phyloP scores from a whole-genome alignment of 306 rosid genomes.

The Rosa lucieae region DNA sequence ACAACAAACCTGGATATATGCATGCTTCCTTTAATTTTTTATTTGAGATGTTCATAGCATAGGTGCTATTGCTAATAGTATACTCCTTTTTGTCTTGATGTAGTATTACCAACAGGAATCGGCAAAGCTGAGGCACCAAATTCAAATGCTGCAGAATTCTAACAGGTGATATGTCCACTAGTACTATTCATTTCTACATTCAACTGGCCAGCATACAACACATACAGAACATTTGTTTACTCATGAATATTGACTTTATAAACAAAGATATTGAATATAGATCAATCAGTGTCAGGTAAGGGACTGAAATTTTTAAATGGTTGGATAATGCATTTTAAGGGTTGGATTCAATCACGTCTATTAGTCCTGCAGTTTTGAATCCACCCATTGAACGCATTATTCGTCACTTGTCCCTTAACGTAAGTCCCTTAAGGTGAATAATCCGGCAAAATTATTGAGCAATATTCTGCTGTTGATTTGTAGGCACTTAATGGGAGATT shows the following conservation, averaged over 20 bases:
- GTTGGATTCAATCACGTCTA: not conserved
- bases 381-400: not conserved
- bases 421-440: no score
- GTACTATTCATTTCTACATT: not conserved
- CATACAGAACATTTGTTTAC: not conserved
- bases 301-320: not conserved
- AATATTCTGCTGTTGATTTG: not conserved
- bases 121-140: slow-evolving; percentile 85
- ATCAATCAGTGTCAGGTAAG: not conserved
- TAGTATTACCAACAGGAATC: slow-evolving; percentile 96
- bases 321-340: not conserved
- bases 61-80: not conserved
- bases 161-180: slow-evolving; percentile 51
- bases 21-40: not conserved
- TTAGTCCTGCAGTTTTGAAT: not conserved
- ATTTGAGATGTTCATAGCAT: not conserved
- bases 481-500: slow-evolving; percentile 92
- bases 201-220: not conserved
- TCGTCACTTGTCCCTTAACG: not conserved
- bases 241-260: not conserved
- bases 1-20: not conserved
- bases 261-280: not conserved
- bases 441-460: no score
- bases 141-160: slow-evolving; percentile 89
- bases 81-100: slow-evolving; percentile 2